Base-by-base conservation (phyloP, 2,329 filamentous ascomycete genomes). In the Penicillium hesseltinei region DNA sequence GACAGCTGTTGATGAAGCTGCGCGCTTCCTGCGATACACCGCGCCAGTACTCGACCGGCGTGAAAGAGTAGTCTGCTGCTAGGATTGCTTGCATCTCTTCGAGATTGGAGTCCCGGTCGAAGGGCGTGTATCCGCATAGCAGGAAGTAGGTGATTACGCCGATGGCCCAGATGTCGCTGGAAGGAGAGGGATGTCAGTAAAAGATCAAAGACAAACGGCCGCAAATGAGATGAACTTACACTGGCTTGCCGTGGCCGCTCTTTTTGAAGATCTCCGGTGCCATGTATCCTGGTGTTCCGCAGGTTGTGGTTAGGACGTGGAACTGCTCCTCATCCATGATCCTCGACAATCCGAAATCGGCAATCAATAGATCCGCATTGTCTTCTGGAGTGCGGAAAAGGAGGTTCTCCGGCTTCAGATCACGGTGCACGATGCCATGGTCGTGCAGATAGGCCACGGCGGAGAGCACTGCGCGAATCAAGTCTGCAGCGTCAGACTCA, bases 291-390 rank as follows among this genome's bases (percentile, higher is more conserved):
- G 94, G 94, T 1, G 94, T 99, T 58, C 94, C 94, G 73, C 94
- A 99, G 1, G 94, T 99, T 0, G 94, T 99, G 11, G 94, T 99
- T 61, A 99, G 80, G 31, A 97, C 93, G 73, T 97, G 94, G 76
- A 97, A 97, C 73, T 96, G 91, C 76, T 97, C 92, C 77, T 97
- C 94, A 71, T 99, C 94, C 93, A 99, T 97, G 77, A 99, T 97
- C 57, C 94, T 86, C 27, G 89, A 94, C 49, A 99, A 81, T 10
- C 94, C 94, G 75, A 99, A 99, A 74, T 99, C 94, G 61, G 94
- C 94, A 73, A 99, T 99, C 57, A 99, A 81, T 31, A 99, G 83
- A 76, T 99, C 94, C 47, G 94, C 92, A 70, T 97, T 97, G 75
- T 99, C 94, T 76, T 99, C 94, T 31, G 94, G 94, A 0, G 94